phyloP scores from a whole-genome alignment of 495 filamentous ascomycete species.

The Lichenothelia convexa region DNA sequence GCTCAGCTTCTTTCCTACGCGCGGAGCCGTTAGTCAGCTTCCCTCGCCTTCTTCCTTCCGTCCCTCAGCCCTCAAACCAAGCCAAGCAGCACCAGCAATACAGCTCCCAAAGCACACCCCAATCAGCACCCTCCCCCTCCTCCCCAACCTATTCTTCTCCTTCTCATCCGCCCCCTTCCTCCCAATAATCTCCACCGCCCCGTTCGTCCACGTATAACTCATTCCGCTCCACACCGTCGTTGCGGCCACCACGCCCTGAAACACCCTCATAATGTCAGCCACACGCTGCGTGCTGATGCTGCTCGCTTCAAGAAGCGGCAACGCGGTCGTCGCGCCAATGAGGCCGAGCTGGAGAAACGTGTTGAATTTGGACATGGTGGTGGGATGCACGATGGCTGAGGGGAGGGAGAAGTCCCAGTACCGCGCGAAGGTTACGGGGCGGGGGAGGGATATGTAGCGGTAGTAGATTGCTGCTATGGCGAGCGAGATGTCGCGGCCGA shows the following conservation, averaged over 20 bases:
- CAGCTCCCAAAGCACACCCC: conserved; percentile 20
- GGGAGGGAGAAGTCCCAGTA: conserved; percentile 98
- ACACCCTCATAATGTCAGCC: conserved; percentile 9
- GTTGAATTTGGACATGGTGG: conserved; percentile 61
- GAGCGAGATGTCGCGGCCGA: conserved; percentile 75
- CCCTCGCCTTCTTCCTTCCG: too few relatives aligned
- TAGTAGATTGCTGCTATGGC: conserved; percentile 86
- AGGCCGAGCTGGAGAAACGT: conserved; percentile 25
- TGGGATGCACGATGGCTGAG: conserved; percentile 82
- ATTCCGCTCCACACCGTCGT: conserved; percentile 23
- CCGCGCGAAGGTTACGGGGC: conserved; percentile 76
- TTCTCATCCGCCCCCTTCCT: conserved; percentile 19
- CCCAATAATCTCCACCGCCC: conserved; percentile 23
- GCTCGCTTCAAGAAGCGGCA: conserved; percentile 10
- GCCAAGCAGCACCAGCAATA: too few relatives aligned
- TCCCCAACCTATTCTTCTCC: conserved; percentile 23
- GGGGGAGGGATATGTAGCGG: conserved; percentile 80
- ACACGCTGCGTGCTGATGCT: conserved; percentile 4
- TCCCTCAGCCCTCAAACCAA: too few relatives aligned
- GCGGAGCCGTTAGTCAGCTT: too few relatives aligned
- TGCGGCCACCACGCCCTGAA: conserved; percentile 18
- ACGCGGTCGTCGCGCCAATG: conserved; percentile 19
- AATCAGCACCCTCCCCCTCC: conserved; percentile 19
- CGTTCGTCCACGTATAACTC: conserved; percentile 20
- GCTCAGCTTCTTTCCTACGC: too few relatives aligned